A percentile compares a stretch with the other conserved stretches of the same genome.
These are phyloP conservation scores for Chrysoporthe puriensis DNA, from an alignment of 2,329 filamentous ascomycete species.

Conservation along the genomic window DNA sequence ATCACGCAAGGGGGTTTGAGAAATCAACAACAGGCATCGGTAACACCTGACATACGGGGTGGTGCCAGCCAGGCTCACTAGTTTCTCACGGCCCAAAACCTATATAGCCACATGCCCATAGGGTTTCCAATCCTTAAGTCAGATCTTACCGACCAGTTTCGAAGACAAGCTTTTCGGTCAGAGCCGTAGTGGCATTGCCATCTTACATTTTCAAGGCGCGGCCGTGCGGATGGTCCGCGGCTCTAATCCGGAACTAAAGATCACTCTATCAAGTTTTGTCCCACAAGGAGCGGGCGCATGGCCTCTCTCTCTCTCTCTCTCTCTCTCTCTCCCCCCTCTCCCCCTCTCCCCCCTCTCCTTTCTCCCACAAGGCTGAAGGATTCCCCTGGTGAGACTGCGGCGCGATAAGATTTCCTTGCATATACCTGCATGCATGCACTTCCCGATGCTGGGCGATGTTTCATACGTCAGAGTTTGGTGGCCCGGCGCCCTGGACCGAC, in stretches of 20 bases:
- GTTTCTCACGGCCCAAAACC: neutral
- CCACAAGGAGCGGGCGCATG: neutral
- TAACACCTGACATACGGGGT: too few species aligned
- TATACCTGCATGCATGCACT: neutral
- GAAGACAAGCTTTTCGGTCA: neutral
- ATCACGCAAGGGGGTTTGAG: neutral
- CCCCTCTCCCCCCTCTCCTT: neutral
- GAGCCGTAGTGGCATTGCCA: slow-evolving; percentile 1
- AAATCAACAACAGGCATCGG: too few species aligned
- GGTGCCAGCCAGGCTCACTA: too few species aligned
- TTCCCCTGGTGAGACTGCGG: neutral
- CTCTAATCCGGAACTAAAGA: neutral
- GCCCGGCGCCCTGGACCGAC: too few species aligned
- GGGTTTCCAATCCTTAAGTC: neutral
- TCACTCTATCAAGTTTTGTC: neutral
- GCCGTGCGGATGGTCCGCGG: neutral
- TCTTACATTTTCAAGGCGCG: neutral
- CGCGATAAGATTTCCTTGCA: neutral
- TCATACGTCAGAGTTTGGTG: too few species aligned
- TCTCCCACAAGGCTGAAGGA: neutral
- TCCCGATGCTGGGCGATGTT: too few species aligned
- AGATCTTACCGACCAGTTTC: neutral
- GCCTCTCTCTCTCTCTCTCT: neutral
- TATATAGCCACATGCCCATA: slow-evolving; percentile 3
- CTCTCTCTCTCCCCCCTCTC: neutral